These are phyloP conservation scores for Leccinum imitatum DNA, from an alignment of 768 basidiomycete species.

Conservation along the genomic window DNA sequence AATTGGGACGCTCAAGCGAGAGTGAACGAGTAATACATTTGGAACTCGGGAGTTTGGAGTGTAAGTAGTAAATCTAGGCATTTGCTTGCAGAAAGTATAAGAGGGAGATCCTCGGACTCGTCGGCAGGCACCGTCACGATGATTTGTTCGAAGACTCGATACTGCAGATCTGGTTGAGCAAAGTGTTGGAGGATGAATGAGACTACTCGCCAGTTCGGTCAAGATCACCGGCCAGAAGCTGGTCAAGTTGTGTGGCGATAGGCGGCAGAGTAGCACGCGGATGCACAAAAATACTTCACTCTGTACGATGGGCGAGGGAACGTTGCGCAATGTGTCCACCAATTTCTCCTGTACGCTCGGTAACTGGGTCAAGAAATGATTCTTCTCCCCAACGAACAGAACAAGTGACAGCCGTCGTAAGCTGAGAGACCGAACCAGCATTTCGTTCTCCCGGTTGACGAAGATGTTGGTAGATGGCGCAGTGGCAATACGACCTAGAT, in stretches of 20 bases:
- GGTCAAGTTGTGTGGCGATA: constrained; percentile 87
- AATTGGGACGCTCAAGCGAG: neutral
- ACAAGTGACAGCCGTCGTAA: constrained; percentile 85
- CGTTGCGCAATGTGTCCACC: constrained; percentile 85
- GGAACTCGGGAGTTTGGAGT: constrained; percentile 95
- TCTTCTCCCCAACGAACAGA: constrained; percentile 85
- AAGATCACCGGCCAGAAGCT: constrained; percentile 97
- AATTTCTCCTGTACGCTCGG: constrained; percentile 97
- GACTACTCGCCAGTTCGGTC: constrained; percentile 74
- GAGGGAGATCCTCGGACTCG: constrained; percentile 79
- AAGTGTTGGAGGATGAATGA: neutral
- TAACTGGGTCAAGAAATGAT: constrained; percentile 85
- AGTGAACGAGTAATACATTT: constrained; percentile 60
- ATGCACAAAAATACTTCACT: constrained; percentile 95
- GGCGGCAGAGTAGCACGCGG: constrained; percentile 84
- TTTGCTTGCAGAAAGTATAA: constrained; percentile 89
- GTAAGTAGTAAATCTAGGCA: constrained; percentile 91
- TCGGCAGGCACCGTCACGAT: constrained; percentile 71
- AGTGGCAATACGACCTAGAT: constrained; percentile 71
- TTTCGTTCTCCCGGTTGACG: constrained; percentile 93
- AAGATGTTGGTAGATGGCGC: constrained; percentile 95
- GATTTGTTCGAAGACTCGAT: constrained; percentile 85
- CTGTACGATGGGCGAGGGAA: constrained; percentile 64
- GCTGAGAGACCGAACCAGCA: constrained; percentile 80
- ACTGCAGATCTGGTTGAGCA: constrained; percentile 43